A percentile compares a stretch with the other conserved stretches of the same genome.
phyloP scores from a whole-genome alignment of 2,329 filamentous ascomycete genomes.

The Colletotrichum sansevieriae region DNA sequence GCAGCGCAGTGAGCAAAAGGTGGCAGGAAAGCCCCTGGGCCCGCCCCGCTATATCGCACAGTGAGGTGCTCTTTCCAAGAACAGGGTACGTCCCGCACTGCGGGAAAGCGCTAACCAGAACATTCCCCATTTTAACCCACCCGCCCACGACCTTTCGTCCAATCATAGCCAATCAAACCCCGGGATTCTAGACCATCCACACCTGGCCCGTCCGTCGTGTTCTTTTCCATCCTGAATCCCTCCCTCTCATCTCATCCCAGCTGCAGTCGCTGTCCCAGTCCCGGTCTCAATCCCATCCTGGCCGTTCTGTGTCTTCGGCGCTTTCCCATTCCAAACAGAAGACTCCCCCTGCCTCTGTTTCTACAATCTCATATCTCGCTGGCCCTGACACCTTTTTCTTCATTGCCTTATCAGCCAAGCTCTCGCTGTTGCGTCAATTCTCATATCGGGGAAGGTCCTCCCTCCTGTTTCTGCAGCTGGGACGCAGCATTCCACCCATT shows the following conservation, averaged over 20 bases:
- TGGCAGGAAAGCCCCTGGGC: too few relatives aligned
- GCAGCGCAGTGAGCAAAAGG: too few relatives aligned
- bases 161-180: slow-evolving; percentile 5
- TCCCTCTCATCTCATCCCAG: too few relatives aligned
- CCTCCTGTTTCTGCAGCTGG: neutral
- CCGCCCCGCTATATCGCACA: too few relatives aligned
- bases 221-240: slow-evolving; percentile 18
- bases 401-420: slow-evolving; percentile 31
- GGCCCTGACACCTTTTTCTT: neutral
- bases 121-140: slow-evolving; percentile 10
- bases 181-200: slow-evolving; percentile 33
- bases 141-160: neutral
- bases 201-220: slow-evolving; percentile 21
- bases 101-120: slow-evolving; percentile 36
- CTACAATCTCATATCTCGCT: neutral
- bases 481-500: neutral
- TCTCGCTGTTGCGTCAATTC: slow-evolving; percentile 14
- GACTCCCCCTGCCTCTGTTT: slow-evolving; percentile 23
- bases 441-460: neutral
- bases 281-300: too few relatives aligned
- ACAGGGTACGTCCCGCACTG: slow-evolving; percentile 34
- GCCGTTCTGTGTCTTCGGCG: neutral
- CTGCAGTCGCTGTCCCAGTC: too few relatives aligned
- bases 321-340: slow-evolving; percentile 30
- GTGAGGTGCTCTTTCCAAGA: slow-evolving; percentile 27